phyloP scores from a whole-genome alignment of 1,284 basidiomycete species.

The Cystobasidium sp. region DNA sequence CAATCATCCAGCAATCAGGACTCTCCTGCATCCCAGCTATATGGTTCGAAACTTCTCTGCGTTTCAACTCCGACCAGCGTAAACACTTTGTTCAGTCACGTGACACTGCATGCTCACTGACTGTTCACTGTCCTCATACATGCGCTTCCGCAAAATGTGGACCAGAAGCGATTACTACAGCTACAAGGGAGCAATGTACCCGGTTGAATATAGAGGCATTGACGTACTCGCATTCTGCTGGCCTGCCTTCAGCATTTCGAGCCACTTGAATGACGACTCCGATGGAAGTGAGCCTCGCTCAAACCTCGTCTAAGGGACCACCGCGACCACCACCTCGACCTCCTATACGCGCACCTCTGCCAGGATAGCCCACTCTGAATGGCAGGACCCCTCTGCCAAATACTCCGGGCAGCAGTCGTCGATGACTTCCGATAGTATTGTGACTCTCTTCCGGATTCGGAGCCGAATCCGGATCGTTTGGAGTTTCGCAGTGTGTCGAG shows the following conservation, averaged over 20 bases:
- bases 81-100: constrained; percentile 6
- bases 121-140: background rate
- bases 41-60: too few relatives aligned
- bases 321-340: constrained; percentile 10
- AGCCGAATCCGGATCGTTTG: background rate
- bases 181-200: background rate
- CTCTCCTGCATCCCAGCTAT: too few relatives aligned
- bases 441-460: background rate
- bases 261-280: too few relatives aligned
- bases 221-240: too few relatives aligned
- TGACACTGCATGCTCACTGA: background rate
- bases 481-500: constrained; percentile 10
- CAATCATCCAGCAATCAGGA: too few relatives aligned
- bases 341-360: constrained; percentile 19
- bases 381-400: constrained; percentile 5
- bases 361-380: constrained; percentile 39
- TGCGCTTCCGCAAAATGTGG: background rate
- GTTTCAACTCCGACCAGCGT: background rate
- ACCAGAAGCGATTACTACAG: background rate
- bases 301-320: background rate
- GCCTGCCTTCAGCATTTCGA: too few relatives aligned
- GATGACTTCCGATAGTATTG: background rate
- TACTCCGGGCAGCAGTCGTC: constrained; percentile 9
- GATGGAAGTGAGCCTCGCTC: background rate
- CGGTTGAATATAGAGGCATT: too few relatives aligned